Percentiles rank a stretch among this genome's conserved stretches.
Evolutionary conservation across 306 rosid genomes (phyloP).

Genomic region (Cicer chorassanicum): DNA sequence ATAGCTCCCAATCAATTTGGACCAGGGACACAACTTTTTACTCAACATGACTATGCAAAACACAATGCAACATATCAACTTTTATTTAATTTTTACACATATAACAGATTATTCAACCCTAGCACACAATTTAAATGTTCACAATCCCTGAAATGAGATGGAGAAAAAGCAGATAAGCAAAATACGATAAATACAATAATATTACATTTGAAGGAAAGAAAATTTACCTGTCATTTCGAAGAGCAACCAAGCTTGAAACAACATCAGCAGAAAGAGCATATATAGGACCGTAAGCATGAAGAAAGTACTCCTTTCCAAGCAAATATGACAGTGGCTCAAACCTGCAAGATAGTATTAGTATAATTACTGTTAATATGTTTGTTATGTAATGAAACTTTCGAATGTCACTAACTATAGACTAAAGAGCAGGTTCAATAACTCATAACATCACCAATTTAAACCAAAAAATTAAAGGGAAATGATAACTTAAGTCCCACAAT

Average conservation of each 20-base stretch:
- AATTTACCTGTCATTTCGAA: constrained; percentile 74
- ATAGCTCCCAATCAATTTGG: constrained; percentile 1
- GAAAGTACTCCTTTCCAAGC: constrained; percentile 94
- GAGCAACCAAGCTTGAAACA: constrained; percentile 90
- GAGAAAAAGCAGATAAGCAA: not conserved
- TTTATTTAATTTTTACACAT: constrained; percentile 1
- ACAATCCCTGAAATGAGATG: not conserved
- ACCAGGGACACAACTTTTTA: not conserved
- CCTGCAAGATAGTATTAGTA: constrained; percentile 58
- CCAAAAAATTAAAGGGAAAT: not conserved
- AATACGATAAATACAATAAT: not conserved
- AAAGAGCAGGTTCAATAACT: not conserved
- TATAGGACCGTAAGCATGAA: constrained; percentile 98
- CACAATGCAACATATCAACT: not conserved
- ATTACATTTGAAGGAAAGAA: not conserved
- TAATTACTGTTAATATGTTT: constrained; percentile 25
- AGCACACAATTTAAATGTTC: constrained; percentile 3
- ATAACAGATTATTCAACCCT: constrained; percentile 4
- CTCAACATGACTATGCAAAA: constrained; percentile 12
- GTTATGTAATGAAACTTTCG: not conserved
- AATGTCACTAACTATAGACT: not conserved
- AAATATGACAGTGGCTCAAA: constrained; percentile 79
- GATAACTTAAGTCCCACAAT: not conserved
- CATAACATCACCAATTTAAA: not conserved
- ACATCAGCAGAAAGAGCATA: constrained; percentile 95